These are phyloP conservation scores for Pseudisothecium myosuroides DNA, from an alignment of 225 moss, liverwort and hornwort species.

Conservation along the genomic window DNA sequence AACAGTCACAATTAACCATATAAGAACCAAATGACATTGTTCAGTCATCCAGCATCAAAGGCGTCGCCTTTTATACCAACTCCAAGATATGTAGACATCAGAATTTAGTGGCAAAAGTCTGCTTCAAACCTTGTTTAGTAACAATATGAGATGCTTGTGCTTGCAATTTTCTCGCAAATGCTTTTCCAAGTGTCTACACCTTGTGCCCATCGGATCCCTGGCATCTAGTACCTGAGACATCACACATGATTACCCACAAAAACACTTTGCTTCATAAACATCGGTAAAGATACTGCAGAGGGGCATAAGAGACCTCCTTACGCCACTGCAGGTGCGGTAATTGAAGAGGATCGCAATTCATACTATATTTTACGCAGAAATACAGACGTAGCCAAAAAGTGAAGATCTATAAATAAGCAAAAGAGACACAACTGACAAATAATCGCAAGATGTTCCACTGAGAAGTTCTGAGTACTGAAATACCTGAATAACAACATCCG, in stretches of 20 bases:
- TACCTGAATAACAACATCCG: constrained; percentile 96
- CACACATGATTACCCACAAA: not conserved
- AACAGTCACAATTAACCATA: not conserved
- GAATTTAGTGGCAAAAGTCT: not conserved
- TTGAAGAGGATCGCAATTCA: not conserved
- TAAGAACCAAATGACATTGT: not conserved
- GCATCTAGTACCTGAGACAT: constrained; percentile 72
- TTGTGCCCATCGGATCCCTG: constrained; percentile 89
- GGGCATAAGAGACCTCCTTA: not conserved
- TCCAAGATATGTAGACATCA: not conserved
- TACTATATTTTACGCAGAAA: not conserved
- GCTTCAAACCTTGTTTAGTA: constrained; percentile 73
- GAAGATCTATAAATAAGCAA: not conserved
- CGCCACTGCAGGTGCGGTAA: not conserved
- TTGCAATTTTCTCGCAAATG: constrained; percentile 92
- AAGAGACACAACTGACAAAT: not conserved
- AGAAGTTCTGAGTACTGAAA: not conserved
- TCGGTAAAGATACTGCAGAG: not conserved
- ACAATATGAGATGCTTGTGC: constrained; percentile 92
- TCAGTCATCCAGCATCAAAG: not conserved
- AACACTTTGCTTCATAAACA: not conserved
- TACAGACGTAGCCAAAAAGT: not conserved
- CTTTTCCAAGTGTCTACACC: constrained; percentile 86
- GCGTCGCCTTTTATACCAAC: not conserved
- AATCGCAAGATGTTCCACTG: not conserved